phyloP scores from a whole-genome alignment of 164 flowering plant genomes.

The Nymphaea colorata region DNA sequence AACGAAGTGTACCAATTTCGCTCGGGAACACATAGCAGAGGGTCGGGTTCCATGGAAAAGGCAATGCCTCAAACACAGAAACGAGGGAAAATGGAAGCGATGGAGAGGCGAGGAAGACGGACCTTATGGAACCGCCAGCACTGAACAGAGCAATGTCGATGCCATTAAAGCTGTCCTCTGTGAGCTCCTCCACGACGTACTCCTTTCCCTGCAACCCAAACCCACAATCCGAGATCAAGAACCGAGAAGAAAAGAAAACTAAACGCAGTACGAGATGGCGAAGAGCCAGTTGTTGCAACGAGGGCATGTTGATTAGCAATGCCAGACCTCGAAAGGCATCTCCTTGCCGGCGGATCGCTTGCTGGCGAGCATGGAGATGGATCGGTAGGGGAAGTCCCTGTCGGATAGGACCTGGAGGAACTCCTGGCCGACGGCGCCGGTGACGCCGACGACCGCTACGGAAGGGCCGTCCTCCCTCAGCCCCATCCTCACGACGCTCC shows the following conservation, averaged over 20 bases:
- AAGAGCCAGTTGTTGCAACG: background rate
- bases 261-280: background rate
- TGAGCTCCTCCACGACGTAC: constrained; percentile 71
- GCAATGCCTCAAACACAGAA: too few species aligned
- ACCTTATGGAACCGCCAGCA: constrained; percentile 77
- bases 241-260: background rate
- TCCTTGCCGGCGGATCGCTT: constrained; percentile 76
- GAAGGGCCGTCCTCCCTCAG: constrained; percentile 64
- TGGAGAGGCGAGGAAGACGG: too few species aligned
- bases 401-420: constrained; percentile 83
- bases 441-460: constrained; percentile 94
- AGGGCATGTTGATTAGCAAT: too few species aligned
- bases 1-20: too few species aligned
- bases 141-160: constrained; percentile 90
- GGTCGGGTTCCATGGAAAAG: too few species aligned
- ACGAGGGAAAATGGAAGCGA: too few species aligned
- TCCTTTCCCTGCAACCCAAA: constrained; percentile 8
- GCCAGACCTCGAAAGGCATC: constrained; percentile 34
- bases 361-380: constrained; percentile 84
- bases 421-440: constrained; percentile 98
- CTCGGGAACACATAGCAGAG: too few species aligned
- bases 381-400: constrained; percentile 77
- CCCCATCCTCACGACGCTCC: constrained; percentile 28
- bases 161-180: constrained; percentile 57
- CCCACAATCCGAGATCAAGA: background rate